A percentile compares a stretch with the other conserved stretches of the same genome.
These are phyloP conservation scores for Magnusiomyces fungicola DNA, from an alignment of 1,139 yeast genomes.

Conservation along the genomic window DNA sequence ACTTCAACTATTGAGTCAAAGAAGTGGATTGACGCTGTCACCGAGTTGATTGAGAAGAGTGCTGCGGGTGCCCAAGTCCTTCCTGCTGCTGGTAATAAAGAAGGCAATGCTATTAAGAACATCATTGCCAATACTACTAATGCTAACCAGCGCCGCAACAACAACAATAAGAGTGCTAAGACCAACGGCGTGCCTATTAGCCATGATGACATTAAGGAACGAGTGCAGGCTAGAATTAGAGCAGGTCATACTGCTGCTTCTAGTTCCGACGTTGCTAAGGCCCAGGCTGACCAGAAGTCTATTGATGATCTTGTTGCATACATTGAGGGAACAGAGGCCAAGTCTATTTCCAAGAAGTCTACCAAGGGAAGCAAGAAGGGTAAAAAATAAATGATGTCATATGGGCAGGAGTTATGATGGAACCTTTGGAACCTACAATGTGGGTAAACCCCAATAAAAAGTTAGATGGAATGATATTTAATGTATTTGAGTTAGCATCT, in stretches of 20 bases:
- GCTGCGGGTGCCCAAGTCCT: slow-evolving; percentile 13
- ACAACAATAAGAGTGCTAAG: background rate
- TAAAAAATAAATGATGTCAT: slow-evolving; percentile 5
- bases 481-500: too few relatives aligned
- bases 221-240: too few relatives aligned
- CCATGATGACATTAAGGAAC: too few relatives aligned
- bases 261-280: slow-evolving; percentile 17
- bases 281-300: slow-evolving; percentile 16
- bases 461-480: too few relatives aligned
- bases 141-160: background rate
- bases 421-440: too few relatives aligned
- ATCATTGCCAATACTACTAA: background rate
- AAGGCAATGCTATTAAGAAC: slow-evolving; percentile 7
- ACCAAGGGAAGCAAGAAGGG: slow-evolving; percentile 2
- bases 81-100: slow-evolving; percentile 14
- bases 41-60: slow-evolving; percentile 21
- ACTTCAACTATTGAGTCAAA: slow-evolving; percentile 55
- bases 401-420: too few relatives aligned
- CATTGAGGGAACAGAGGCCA: slow-evolving; percentile 25
- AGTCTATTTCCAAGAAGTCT: slow-evolving; percentile 9
- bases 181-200: too few relatives aligned
- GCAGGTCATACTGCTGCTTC: slow-evolving; percentile 6
- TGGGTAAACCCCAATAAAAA: too few relatives aligned
- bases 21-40: slow-evolving; percentile 49
- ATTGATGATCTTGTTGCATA: slow-evolving; percentile 32